Conservation (phyloP, 106 monocot genomes). For the Posidonia australis region DNA sequence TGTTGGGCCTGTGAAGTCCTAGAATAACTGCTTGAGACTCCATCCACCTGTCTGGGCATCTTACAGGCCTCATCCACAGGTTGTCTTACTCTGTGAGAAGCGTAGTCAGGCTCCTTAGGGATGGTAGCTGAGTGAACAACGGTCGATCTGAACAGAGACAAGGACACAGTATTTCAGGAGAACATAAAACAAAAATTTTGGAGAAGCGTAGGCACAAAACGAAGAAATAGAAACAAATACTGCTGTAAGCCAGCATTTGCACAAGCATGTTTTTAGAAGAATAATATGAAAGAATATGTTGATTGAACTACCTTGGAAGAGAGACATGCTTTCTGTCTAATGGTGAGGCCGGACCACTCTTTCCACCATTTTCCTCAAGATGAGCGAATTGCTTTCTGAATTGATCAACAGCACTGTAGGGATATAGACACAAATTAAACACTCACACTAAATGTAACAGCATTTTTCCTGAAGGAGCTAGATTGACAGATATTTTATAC, state of each 20-base stretch:
- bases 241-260: too few relatives aligned
- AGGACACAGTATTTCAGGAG: neutral
- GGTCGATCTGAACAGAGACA: slow-evolving; percentile 37
- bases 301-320: slow-evolving; percentile 57
- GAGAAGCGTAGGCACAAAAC: too few relatives aligned
- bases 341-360: slow-evolving; percentile 46
- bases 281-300: neutral
- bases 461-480: neutral
- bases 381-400: slow-evolving; percentile 79
- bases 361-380: slow-evolving; percentile 83
- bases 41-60: slow-evolving; percentile 26
- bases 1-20: slow-evolving; percentile 32
- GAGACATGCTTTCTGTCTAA: slow-evolving; percentile 85
- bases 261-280: too few relatives aligned
- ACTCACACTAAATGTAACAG: neutral
- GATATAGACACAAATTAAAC: neutral
- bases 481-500: slow-evolving; percentile 13
- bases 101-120: slow-evolving; percentile 23
- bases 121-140: slow-evolving; percentile 56
- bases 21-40: slow-evolving; percentile 8
- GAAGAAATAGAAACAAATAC: too few relatives aligned
- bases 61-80: slow-evolving; percentile 9
- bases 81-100: slow-evolving; percentile 14
- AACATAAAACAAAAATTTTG: too few relatives aligned
- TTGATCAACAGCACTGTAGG: slow-evolving; percentile 82